A percentile compares a stretch with the other conserved stretches of the same genome.
Conservation (phyloP, 2,329 filamentous ascomycete species). For the Trichophyton mentagrophytes region DNA sequence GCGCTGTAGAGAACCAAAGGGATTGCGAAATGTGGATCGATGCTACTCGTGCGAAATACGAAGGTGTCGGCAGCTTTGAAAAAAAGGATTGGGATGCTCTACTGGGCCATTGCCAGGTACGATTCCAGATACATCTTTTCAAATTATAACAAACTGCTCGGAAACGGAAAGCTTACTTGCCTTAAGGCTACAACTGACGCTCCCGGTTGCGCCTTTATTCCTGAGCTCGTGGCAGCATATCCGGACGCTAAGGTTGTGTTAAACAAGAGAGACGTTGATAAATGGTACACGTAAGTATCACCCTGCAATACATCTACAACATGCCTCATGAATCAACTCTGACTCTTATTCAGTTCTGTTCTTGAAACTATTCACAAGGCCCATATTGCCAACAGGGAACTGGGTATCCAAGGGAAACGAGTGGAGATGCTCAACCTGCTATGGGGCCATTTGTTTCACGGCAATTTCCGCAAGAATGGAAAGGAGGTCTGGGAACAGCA, state of each 20-base stretch:
- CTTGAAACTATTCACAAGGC: slow-evolving; percentile 1
- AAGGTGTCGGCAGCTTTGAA: slow-evolving; percentile 49
- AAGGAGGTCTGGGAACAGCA: slow-evolving; percentile 49
- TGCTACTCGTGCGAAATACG: slow-evolving; percentile 50
- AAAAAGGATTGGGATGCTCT: slow-evolving; percentile 58
- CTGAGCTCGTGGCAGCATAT: slow-evolving; percentile 58
- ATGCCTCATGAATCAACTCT: not conserved
- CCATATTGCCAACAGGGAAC: not conserved
- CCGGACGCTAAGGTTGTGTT: slow-evolving; percentile 60
- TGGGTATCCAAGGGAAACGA: not conserved
- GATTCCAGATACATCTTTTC: not conserved
- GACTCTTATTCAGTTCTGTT: not conserved
- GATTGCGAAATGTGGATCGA: slow-evolving; percentile 60
- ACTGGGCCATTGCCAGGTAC: slow-evolving; percentile 46
- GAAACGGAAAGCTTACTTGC: not conserved
- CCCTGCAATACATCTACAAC: not conserved
- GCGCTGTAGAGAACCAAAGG: slow-evolving; percentile 52
- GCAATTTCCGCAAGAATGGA: slow-evolving; percentile 52
- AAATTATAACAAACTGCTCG: too few relatives aligned
- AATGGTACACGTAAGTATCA: slow-evolving; percentile 34
- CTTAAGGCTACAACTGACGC: slow-evolving; percentile 52
- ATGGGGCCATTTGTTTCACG: not conserved
- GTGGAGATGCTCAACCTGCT: not conserved
- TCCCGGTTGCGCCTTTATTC: slow-evolving; percentile 54
- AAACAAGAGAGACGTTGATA: slow-evolving; percentile 52